Percentiles rank a stretch among this genome's conserved stretches.
Conservation (phyloP, 345 rosid genomes). For the Rhodamnia argentea region DNA sequence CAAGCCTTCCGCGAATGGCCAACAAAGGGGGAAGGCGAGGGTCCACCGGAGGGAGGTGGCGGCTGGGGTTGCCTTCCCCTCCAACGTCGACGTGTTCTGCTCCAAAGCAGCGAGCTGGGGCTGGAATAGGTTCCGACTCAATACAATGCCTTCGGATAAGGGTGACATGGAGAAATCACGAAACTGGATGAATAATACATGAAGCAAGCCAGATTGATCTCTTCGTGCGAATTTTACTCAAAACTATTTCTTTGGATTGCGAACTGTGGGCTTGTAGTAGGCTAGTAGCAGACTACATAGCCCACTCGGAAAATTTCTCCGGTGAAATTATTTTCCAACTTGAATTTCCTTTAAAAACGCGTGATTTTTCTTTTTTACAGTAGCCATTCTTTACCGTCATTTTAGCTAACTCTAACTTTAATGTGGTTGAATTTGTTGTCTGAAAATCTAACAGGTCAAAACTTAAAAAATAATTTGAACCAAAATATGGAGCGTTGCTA, state of each 20-base stretch:
- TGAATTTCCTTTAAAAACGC: not conserved
- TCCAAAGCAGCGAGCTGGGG: conserved; percentile 35
- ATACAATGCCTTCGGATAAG: not conserved
- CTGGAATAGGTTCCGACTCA: not conserved
- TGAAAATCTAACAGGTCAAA: no score
- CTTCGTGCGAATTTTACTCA: not conserved
- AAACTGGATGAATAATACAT: not conserved
- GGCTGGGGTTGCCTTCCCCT: conserved; percentile 17
- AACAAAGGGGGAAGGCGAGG: conserved; percentile 16
- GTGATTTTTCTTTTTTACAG: no score
- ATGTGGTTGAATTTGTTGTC: no score
- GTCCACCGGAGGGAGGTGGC: conserved; percentile 8
- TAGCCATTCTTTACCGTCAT: not conserved
- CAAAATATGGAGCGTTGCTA: no score
- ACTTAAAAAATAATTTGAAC: no score
- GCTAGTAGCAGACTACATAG: not conserved
- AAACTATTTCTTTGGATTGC: not conserved
- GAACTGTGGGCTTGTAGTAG: not conserved
- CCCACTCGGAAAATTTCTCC: not conserved
- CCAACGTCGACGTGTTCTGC: conserved; percentile 25
- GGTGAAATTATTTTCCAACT: not conserved
- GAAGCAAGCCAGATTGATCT: not conserved
- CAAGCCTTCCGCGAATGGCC: conserved; percentile 19
- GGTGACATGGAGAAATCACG: not conserved
- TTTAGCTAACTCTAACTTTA: no score